Percentiles rank a stretch among this genome's conserved stretches.
These are phyloP conservation scores for Nannochloropsis gaditana DNA, from an alignment of 108 stramenopile genomes.

Conservation along the genomic window DNA sequence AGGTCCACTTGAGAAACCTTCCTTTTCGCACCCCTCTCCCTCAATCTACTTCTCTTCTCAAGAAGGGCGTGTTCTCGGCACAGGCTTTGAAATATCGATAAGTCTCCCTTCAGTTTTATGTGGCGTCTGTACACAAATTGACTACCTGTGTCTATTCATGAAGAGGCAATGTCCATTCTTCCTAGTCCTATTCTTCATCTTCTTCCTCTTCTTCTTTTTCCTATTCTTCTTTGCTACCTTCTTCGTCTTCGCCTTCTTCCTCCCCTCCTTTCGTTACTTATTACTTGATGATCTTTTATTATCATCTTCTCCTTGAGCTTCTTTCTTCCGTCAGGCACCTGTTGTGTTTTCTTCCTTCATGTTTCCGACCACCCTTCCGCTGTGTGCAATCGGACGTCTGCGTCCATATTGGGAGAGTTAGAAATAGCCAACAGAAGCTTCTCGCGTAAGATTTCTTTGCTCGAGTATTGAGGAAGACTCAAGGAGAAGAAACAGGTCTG, in stretches of 20 bases:
- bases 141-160: no score
- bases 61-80: no score
- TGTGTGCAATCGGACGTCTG: slow-evolving; percentile 70
- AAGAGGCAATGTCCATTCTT: neutral
- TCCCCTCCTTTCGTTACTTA: neutral
- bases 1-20: neutral
- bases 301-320: neutral
- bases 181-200: neutral
- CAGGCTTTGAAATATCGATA: no score
- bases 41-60: neutral
- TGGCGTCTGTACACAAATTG: no score
- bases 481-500: slow-evolving; percentile 97
- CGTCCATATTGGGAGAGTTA: slow-evolving; percentile 93
- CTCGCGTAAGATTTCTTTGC: slow-evolving; percentile 64
- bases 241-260: neutral
- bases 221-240: neutral
- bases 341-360: neutral
- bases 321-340: neutral
- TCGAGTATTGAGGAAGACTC: slow-evolving; percentile 75
- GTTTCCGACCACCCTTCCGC: slow-evolving; percentile 52
- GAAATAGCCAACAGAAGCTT: slow-evolving; percentile 89
- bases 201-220: neutral
- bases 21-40: neutral
- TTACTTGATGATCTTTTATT: neutral
- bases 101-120: no score